Base-by-base conservation (phyloP, 208 protist genomes). In the Balamuthia mandrillaris region DNA sequence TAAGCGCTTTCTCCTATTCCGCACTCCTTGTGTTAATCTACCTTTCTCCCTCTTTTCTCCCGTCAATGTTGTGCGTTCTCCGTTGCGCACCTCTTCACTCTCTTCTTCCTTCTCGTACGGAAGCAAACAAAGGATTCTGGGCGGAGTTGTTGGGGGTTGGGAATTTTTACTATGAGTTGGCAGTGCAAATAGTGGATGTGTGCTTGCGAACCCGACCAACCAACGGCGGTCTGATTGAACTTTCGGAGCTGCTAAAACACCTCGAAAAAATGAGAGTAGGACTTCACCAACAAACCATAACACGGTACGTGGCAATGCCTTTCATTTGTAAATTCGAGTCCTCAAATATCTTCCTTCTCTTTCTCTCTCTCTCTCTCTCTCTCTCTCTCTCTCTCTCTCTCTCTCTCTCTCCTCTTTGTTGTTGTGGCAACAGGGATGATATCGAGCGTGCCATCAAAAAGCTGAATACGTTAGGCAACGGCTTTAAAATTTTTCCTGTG, bases 81-180 rank as follows among this genome's bases (percentile, higher is more conserved):
- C n/a, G n/a, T n/a, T n/a, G n/a, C n/a, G n/a, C n/a, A n/a, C n/a
- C n/a, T n/a, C n/a, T n/a, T n/a, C n/a, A n/a, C n/a, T n/a, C n/a
- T n/a, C n/a, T n/a, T n/a, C n/a, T n/a, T n/a, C n/a, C n/a, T n/a
- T n/a, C 7, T 74, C 49, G 58, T 44, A 12, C 27, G 12, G 3
- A 41, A 89, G 85, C 86, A 42, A 84, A 65, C 39, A 92, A 91
- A 60, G 90, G 89, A 29, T 89, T 94, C 33, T 94, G 92, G 92
- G 79, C 90, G 41, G 65, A 95, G 65, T 24, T 92, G 21, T 70
- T 95, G 14, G 93, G 93, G 14, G 84, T 95, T n/a, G 93, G 93
- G 39, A 88, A 95, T 58, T 95, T 95, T 49, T 95, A 96, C 81
- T 95, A 95, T 78, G 88, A 95, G 42, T 61, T 95, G 4, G 92